Base-by-base conservation (phyloP, 192 early-diverging fungal species). In the Coemansia sp. region DNA sequence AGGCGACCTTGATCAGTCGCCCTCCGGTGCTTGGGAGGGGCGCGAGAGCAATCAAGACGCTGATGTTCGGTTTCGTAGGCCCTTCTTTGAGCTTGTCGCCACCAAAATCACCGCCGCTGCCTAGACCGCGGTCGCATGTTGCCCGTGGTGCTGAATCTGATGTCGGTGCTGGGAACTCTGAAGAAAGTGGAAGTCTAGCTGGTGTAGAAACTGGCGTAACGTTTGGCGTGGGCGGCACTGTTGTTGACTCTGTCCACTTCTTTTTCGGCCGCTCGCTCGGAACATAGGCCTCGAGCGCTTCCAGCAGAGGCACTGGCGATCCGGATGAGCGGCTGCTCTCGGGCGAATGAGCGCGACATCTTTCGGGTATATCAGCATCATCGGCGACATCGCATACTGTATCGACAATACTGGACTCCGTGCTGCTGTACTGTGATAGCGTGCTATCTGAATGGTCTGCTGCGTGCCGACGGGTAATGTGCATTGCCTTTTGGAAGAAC, bases 31-130 rank as follows among this genome's bases (percentile, higher is more conserved):
- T 34, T 4, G 42, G 63, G 42, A 83, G 50, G 1, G 80, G 80
- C 4, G 75, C 69, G 7, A 83, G 55, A 0, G 69, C 72, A 57
- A 83, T 77, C 14, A 83, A 19, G 14, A 82, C 44, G 5, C 79
- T 70, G 4, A 76, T 63, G 17, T 45, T 46, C 1, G 55, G 41
- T 2, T 44, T 67, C 32, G 64, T 9, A 12, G 57, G 27, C n/a
- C 5, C 57, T 37, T 61, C 41, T 39, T 36, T 61, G 41, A 11
- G 19, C 55, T 55, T 21, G 57, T 45, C 41, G 25, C n/a, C 42
- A 14, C 38, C 5, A 55, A 41, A 12, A 14, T 7, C 53, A 15
- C 38, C 55, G 55, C 29, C 51, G 12, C 21, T 21, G 37, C 17
- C 7, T 10, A 15, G 37, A 2, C 7, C 66, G 21, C 17, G 15